These are phyloP conservation scores for Neopestalotiopsis rosae DNA, from an alignment of 2,329 filamentous ascomycete genomes.

Conservation along the genomic window DNA sequence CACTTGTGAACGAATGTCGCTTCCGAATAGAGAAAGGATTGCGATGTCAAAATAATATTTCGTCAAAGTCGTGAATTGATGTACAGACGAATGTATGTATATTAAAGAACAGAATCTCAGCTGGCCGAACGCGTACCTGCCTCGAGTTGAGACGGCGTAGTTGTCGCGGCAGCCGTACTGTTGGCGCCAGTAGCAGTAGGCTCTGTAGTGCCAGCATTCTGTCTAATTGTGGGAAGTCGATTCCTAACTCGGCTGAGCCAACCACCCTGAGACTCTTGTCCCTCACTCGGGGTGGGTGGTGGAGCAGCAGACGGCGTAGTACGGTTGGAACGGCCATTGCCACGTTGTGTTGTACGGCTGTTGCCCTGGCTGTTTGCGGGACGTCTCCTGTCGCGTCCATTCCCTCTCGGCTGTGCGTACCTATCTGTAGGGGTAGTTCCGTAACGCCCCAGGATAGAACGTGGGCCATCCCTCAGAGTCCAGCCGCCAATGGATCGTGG, in stretches of 20 bases:
- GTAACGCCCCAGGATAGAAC: constrained; percentile 25
- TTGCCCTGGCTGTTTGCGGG: background rate
- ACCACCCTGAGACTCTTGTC: background rate
- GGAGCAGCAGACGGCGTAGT: background rate
- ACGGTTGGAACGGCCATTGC: background rate
- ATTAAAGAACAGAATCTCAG: constrained; percentile 8
- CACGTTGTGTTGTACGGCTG: constrained; percentile 5
- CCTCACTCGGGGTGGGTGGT: background rate
- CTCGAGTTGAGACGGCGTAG: constrained; percentile 54
- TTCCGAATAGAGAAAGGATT: background rate
- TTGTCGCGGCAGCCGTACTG: constrained; percentile 24
- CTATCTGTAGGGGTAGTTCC: constrained; percentile 11
- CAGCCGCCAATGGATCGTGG: constrained; percentile 43
- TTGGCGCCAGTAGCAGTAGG: background rate
- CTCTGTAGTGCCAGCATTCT: constrained; percentile 2
- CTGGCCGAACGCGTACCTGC: constrained; percentile 42
- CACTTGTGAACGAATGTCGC: background rate
- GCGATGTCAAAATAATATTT: constrained; percentile 5
- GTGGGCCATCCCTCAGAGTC: constrained; percentile 37
- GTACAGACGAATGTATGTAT: constrained; percentile 16
- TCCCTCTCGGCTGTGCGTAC: constrained; percentile 8
- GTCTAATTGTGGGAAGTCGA: constrained; percentile 11
- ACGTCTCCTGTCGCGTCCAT: constrained; percentile 9
- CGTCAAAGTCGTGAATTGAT: constrained; percentile 15
- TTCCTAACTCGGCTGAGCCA: constrained; percentile 6